Conservation (phyloP, 192 early-diverging fungal species). For the Podila horticola region DNA sequence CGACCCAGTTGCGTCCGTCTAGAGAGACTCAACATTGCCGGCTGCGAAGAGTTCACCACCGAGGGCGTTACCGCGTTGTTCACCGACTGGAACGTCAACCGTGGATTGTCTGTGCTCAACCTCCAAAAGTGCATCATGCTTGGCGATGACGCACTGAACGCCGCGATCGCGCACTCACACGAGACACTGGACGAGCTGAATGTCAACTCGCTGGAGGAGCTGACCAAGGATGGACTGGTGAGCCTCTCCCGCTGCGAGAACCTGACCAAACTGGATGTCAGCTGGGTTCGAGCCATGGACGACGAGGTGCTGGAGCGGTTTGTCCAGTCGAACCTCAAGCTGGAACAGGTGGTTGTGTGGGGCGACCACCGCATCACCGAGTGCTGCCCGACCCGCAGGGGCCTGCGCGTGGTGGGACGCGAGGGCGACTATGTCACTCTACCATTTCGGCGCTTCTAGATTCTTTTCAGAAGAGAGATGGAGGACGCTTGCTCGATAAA, state of each 20-base stretch:
- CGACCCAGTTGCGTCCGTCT: constrained; percentile 66
- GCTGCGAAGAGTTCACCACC: constrained; percentile 70
- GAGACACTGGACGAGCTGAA: constrained; percentile 61
- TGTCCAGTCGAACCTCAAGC: constrained; percentile 54
- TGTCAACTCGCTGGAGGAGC: constrained; percentile 78
- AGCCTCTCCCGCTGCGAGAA: constrained; percentile 44
- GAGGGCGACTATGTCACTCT: constrained; percentile 61
- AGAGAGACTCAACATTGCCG: constrained; percentile 67
- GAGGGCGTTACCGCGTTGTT: constrained; percentile 64
- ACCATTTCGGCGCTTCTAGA: too few species aligned
- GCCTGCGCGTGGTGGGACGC: constrained; percentile 64
- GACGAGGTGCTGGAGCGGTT: constrained; percentile 75
- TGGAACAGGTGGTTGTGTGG: constrained; percentile 72
- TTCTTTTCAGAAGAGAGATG: too few species aligned
- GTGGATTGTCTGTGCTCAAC: constrained; percentile 61
- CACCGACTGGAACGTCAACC: constrained; percentile 42
- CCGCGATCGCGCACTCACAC: constrained; percentile 69
- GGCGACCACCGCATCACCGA: constrained; percentile 77
- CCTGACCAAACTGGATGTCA: constrained; percentile 71
- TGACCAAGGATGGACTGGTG: constrained; percentile 65
- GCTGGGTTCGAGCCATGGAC: constrained; percentile 81
- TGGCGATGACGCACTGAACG: constrained; percentile 67
- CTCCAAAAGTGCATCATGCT: constrained; percentile 73
- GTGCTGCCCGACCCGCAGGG: constrained; percentile 57
- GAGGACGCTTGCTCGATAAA: too few species aligned